phyloP scores from a whole-genome alignment of 176 grass and related monocot genomes.

The Guadua angustifolia region DNA sequence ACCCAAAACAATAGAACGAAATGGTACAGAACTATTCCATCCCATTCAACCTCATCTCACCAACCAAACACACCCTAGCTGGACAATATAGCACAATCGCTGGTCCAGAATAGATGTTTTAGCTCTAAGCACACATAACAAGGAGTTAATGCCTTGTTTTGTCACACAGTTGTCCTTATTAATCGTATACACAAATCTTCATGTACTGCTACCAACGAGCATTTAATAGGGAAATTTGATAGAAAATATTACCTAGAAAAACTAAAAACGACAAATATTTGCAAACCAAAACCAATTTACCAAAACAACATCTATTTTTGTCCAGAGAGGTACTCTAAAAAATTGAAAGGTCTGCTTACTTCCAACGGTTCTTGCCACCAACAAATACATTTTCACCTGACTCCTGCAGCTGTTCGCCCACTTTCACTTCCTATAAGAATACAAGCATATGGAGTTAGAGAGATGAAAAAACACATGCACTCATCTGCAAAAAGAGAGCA shows the following conservation, averaged over 20 bases:
- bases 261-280: background rate
- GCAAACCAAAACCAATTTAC: background rate
- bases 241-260: background rate
- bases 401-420: conserved; percentile 71
- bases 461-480: background rate
- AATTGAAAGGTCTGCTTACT: conserved; percentile 49
- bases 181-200: background rate
- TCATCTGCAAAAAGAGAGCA: conserved; percentile 15
- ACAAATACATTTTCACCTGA: conserved; percentile 93
- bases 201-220: background rate
- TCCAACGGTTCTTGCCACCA: conserved; percentile 94
- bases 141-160: background rate
- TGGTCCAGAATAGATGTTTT: background rate
- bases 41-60: too few species aligned
- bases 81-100: background rate
- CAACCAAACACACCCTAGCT: too few species aligned
- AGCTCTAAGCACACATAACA: background rate
- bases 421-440: conserved; percentile 74
- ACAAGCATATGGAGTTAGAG: background rate
- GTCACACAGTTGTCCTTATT: background rate
- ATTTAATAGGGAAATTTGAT: background rate
- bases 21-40: too few species aligned
- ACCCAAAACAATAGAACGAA: too few species aligned
- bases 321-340: background rate
- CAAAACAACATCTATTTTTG: conserved; percentile 19